Conservation (phyloP, 192 early-diverging fungal genomes). For the Gryganskiella cystojenkinii region DNA sequence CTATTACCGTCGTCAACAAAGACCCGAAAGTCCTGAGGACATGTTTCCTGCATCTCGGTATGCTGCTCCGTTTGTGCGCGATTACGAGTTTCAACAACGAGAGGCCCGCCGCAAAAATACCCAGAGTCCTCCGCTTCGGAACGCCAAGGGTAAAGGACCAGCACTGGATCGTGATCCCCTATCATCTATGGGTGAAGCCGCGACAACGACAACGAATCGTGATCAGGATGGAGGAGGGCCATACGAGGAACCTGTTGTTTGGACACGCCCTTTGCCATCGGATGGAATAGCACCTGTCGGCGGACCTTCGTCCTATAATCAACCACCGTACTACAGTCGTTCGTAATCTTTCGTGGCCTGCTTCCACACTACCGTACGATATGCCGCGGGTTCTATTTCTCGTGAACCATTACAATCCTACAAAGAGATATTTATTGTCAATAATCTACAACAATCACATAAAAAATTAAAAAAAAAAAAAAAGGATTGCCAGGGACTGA, state of each 20-base stretch:
- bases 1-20: not conserved
- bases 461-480: too few relatives aligned
- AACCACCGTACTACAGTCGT: too few relatives aligned
- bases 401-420: too few relatives aligned
- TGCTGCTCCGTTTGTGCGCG: conserved; percentile 45
- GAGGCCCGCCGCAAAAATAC: conserved; percentile 25
- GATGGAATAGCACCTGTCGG: not conserved
- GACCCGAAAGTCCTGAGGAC: conserved; percentile 3
- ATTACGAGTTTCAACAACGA: conserved; percentile 39
- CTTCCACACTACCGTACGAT: too few relatives aligned
- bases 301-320: too few relatives aligned
- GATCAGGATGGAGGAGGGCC: conserved; percentile 19
- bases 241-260: conserved; percentile 19
- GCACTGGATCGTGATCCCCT: not conserved
- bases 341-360: too few relatives aligned
- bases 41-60: conserved; percentile 46
- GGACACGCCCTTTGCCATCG: conserved; percentile 17
- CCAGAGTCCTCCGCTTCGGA: conserved; percentile 4
- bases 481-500: too few relatives aligned
- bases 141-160: not conserved
- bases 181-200: not conserved
- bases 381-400: too few relatives aligned
- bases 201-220: not conserved
- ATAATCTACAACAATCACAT: too few relatives aligned
- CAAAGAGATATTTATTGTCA: too few relatives aligned